These are phyloP conservation scores for Sordariomycetes sp. DNA, from an alignment of 2,329 filamentous ascomycete genomes.

Conservation along the genomic window DNA sequence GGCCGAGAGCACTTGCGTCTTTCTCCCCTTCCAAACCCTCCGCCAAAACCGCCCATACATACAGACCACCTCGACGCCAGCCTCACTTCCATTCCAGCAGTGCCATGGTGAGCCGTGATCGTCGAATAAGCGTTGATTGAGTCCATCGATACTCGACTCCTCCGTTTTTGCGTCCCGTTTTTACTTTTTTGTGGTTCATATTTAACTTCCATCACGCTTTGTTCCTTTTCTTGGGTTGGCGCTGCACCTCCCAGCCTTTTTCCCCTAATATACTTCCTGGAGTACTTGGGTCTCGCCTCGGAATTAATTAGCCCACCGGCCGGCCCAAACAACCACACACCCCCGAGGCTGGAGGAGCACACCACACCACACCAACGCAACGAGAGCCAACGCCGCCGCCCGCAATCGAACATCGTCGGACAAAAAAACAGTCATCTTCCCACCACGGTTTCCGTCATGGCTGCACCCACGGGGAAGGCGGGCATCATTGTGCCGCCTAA, in stretches of 20 bases:
- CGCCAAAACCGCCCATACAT: not conserved
- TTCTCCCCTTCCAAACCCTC: not conserved
- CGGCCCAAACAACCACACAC: not conserved
- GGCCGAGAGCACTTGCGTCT: not conserved
- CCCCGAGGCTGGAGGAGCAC: not conserved
- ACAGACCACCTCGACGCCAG: not conserved
- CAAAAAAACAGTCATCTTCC: not conserved
- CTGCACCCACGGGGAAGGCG: slow-evolving; percentile 3
- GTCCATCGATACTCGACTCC: not conserved
- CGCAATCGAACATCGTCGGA: not conserved
- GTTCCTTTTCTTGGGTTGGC: not conserved
- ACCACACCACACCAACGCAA: not conserved
- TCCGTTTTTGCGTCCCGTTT: not conserved
- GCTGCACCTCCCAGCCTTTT: not conserved
- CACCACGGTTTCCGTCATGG: slow-evolving; percentile 2
- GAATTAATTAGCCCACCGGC: not conserved
- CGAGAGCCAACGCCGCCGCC: not conserved
- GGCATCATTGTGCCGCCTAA: slow-evolving; percentile 3
- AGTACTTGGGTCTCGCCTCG: not conserved
- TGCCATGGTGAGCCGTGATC: not conserved
- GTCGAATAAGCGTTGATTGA: not conserved
- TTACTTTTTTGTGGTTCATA: not conserved
- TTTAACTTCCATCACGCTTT: not conserved
- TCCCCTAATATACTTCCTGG: not conserved
- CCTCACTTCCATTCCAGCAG: not conserved